Evolutionary conservation across 2,329 filamentous ascomycete genomes (phyloP).

Genomic region (Calonectria fujianensis): DNA sequence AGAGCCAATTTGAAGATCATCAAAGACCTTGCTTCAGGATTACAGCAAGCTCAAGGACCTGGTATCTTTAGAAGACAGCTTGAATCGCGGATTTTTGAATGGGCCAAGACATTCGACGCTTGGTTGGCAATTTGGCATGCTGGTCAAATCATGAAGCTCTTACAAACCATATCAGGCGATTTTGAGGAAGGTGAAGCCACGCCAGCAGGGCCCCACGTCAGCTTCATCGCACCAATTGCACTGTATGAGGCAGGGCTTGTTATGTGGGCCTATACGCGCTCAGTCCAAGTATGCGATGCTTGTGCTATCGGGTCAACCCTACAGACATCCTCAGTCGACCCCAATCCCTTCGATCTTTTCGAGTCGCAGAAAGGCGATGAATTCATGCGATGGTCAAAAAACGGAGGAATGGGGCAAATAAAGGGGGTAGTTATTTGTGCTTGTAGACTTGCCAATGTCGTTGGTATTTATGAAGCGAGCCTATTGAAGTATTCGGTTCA

Average conservation of each 20-base stretch:
- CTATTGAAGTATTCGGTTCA: too few relatives aligned
- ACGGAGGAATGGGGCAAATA: background rate
- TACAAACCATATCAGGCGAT: rapidly evolving
- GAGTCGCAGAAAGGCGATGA: background rate
- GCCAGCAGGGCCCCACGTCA: background rate
- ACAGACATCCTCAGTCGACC: background rate
- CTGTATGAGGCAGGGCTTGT: constrained; percentile 1
- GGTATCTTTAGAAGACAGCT: background rate
- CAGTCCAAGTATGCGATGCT: background rate
- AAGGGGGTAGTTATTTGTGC: background rate
- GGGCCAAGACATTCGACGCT: background rate
- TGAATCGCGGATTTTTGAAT: background rate
- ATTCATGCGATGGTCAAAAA: background rate
- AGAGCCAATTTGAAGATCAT: constrained; percentile 1
- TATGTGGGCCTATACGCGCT: constrained; percentile 10
- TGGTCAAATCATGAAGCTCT: background rate
- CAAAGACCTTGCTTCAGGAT: background rate
- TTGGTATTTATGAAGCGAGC: background rate
- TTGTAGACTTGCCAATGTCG: too few relatives aligned
- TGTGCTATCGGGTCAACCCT: background rate
- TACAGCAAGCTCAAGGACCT: background rate
- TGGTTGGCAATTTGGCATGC: constrained; percentile 9
- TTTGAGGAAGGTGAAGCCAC: too few relatives aligned
- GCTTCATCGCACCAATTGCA: background rate
- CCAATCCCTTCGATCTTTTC: background rate